Conservation (phyloP, 192 early-diverging fungal genomes). For the Backusella psychrophila region DNA sequence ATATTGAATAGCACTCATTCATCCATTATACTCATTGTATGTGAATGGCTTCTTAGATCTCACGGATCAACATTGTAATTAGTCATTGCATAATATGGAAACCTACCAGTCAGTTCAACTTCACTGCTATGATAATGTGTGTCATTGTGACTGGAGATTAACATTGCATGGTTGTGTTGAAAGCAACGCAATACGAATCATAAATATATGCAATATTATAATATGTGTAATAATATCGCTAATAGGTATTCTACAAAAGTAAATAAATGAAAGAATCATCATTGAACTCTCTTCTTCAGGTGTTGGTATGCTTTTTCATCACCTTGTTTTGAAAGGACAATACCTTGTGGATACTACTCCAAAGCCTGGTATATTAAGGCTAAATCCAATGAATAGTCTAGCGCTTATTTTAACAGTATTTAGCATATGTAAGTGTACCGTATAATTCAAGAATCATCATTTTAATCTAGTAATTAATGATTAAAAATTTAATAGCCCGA, state of each 20-base stretch:
- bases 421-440: neutral
- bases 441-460: conserved; percentile 6
- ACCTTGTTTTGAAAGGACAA: conserved; percentile 15
- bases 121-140: neutral
- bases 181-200: conserved; percentile 3
- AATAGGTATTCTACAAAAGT: conserved; percentile 11
- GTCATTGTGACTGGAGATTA: conserved; percentile 21
- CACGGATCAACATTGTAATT: too few relatives aligned
- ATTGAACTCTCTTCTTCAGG: neutral
- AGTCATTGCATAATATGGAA: neutral
- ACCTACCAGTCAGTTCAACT: neutral
- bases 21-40: too few relatives aligned
- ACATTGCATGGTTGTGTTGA: conserved; percentile 17
- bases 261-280: too few relatives aligned
- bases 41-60: too few relatives aligned
- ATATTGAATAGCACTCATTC: too few relatives aligned
- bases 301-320: conserved; percentile 1
- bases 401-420: conserved; percentile 1
- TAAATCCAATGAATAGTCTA: conserved; percentile 22
- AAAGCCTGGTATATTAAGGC: conserved; percentile 16
- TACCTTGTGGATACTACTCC: neutral
- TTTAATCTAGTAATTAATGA: neutral
- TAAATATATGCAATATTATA: conserved; percentile 17
- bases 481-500: conserved; percentile 11
- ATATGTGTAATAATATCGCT: conserved; percentile 1